Evolutionary conservation across 768 basidiomycete genomes (phyloP).

Genomic region (Paxillus rubicundulus): DNA sequence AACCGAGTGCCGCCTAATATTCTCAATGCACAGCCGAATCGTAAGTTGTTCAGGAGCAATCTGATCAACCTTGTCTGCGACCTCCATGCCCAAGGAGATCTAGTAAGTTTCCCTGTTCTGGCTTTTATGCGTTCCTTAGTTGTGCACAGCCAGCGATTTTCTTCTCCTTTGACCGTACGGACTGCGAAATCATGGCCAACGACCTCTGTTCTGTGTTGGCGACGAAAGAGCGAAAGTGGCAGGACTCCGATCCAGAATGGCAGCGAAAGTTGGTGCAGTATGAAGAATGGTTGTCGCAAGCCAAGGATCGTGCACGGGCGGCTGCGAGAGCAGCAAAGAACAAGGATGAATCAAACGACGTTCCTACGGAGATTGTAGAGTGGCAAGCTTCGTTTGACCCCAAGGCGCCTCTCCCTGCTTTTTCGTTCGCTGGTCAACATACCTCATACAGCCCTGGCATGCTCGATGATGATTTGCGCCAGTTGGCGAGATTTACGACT

Average conservation of each 20-base stretch:
- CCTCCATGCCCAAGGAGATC: constrained; percentile 49
- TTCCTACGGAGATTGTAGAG: constrained; percentile 17
- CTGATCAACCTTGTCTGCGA: constrained; percentile 56
- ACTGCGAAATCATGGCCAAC: constrained; percentile 54
- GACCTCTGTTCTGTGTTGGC: constrained; percentile 37
- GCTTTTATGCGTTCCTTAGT: neutral
- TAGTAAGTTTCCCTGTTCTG: constrained; percentile 40
- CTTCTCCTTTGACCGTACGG: constrained; percentile 61
- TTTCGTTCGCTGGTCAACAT: constrained; percentile 53
- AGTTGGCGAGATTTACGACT: constrained; percentile 34
- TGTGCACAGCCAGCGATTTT: constrained; percentile 56
- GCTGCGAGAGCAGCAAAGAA: constrained; percentile 40
- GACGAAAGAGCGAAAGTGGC: constrained; percentile 50
- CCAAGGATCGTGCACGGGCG: constrained; percentile 49
- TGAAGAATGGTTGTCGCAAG: constrained; percentile 45
- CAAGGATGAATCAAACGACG: constrained; percentile 32
- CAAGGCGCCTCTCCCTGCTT: constrained; percentile 52
- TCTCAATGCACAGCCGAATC: constrained; percentile 35
- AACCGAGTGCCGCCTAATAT: constrained; percentile 13
- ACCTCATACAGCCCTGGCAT: constrained; percentile 45
- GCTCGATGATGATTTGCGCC: constrained; percentile 46
- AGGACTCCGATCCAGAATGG: constrained; percentile 45
- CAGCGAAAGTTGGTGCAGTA: constrained; percentile 47
- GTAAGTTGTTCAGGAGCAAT: constrained; percentile 36
- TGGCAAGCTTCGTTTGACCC: constrained; percentile 62